A percentile compares a stretch with the other conserved stretches of the same genome.
Conservation (phyloP, 2,329 filamentous ascomycete genomes). For the Exophiala oligosperma region DNA sequence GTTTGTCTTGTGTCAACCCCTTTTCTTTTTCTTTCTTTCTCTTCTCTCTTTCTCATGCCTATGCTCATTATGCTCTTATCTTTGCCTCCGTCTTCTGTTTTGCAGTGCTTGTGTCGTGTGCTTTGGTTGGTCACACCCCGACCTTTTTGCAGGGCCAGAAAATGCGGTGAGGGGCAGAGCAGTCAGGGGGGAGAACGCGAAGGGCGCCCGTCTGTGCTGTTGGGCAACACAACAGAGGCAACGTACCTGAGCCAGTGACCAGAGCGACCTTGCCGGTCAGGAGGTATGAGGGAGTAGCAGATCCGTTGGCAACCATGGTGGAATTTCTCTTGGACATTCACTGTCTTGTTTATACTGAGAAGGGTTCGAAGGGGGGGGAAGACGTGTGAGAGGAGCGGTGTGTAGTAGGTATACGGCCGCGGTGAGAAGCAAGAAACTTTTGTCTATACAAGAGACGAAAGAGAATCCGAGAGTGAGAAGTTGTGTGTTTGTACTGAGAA, state of each 20-base stretch:
- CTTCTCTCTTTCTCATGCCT: no score
- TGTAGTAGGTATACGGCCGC: background rate
- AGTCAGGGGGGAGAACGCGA: conserved; percentile 8
- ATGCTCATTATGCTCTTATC: no score
- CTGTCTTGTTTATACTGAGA: background rate
- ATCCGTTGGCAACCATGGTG: conserved; percentile 24
- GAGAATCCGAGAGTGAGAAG: no score
- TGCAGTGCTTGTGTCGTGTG: background rate
- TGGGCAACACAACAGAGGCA: background rate
- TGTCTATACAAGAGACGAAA: no score
- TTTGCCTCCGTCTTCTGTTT: no score
- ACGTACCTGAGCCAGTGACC: conserved; percentile 33
- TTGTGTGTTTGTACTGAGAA: no score
- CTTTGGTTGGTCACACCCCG: background rate
- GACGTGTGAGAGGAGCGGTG: background rate
- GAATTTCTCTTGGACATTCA: conserved; percentile 6
- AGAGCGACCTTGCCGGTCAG: conserved; percentile 48
- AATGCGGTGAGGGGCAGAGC: background rate
- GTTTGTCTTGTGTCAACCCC: no score
- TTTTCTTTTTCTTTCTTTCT: no score
- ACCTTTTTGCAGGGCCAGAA: background rate
- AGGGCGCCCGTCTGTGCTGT: background rate
- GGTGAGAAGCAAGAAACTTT: background rate
- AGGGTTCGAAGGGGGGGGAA: background rate
- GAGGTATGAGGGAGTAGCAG: conserved; percentile 27